Conservation (phyloP, 345 rosid genomes). For the Populus nigra region DNA sequence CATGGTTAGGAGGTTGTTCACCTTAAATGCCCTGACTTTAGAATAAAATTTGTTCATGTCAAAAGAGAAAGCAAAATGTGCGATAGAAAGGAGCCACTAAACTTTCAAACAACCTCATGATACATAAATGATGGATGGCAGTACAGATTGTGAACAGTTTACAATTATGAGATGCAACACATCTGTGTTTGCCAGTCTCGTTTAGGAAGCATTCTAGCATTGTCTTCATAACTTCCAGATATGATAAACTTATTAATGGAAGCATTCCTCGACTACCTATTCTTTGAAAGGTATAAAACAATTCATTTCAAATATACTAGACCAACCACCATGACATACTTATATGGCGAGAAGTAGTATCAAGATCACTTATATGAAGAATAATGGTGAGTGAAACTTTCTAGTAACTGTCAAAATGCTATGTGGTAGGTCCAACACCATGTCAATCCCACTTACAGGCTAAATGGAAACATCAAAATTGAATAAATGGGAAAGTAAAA, state of each 20-base stretch:
- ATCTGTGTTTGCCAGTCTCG: neutral
- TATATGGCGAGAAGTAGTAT: neutral
- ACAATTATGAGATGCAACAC: neutral
- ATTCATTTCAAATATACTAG: neutral
- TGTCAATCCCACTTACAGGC: no score
- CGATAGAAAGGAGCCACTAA: neutral
- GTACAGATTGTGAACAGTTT: neutral
- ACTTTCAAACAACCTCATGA: neutral
- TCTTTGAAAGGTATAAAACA: no score
- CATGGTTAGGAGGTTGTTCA: neutral
- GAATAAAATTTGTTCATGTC: neutral
- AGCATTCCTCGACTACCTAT: no score
- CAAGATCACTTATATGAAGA: neutral
- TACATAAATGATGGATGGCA: neutral
- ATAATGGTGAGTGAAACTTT: neutral
- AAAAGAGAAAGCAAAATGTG: neutral
- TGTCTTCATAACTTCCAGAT: neutral
- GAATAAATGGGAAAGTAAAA: neutral
- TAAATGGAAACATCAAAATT: no score
- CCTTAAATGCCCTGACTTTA: neutral
- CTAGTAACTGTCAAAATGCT: neutral
- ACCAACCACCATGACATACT: neutral
- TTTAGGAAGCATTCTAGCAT: neutral
- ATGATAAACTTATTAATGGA: neutral
- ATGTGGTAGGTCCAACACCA: neutral